Evolutionary conservation across 1,284 basidiomycete genomes (phyloP), one percentile per base, ranked within the genome.

Genomic region (Trichosporon coremiiforme): DNA sequence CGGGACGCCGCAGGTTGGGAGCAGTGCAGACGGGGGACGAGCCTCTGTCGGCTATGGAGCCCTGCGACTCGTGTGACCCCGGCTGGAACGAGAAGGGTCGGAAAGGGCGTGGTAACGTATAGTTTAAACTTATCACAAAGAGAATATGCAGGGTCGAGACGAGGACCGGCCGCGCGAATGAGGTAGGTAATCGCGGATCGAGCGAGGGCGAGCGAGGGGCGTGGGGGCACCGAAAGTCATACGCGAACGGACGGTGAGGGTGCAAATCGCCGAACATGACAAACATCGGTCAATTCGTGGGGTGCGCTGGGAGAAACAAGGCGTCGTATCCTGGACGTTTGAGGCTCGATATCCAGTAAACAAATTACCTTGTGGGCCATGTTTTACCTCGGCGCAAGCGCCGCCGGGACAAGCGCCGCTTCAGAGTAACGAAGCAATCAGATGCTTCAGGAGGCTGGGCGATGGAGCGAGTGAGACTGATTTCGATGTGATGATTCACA

Each of bases 91-190:
- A 33, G 8, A 8, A 33, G 33, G 33, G 33, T 33, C 33, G 4
- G 8, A 8, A 41, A 41, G 38, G 38, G 10, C 38, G 38, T 41
- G 38, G 38, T 15, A n/a, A 15, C n/a, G 47, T 53, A 53, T 12
- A 22, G n/a, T 53, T 53, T 53, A 53, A 53, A 12, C n/a, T 53
- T 22, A 53, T 53, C 47, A 53, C 47, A 53, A 53, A 53, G 47
- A 53, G 47, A 20, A 53, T 53, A 53, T 22, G 15, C 13, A 53
- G 47, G 47, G 47, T 53, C 47, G 2, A 22, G 41, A 45, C 41
- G 41, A 45, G 41, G 47, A 53, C 22, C 20, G 20, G n/a, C 47
- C 47, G 47, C 47, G 47, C 20, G 2, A 5, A 53, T 22, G 47
- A 20, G 17, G 47, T 22, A 53, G n/a, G n/a, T n/a, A n/a, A 22